Conservation (phyloP, 176 grass and related monocot species). For the Ensete glaucum region DNA sequence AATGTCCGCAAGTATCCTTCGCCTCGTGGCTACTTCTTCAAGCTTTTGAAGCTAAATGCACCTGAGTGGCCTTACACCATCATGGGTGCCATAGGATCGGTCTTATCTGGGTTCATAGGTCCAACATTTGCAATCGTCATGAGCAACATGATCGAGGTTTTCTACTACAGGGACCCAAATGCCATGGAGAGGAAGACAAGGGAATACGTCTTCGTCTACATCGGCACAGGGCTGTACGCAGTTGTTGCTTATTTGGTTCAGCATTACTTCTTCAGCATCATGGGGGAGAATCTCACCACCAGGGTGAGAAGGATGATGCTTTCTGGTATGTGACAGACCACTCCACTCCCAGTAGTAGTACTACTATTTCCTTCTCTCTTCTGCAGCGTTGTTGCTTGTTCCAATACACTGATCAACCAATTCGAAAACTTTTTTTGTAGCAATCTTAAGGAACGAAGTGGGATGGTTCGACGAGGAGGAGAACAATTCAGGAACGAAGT, state of each 20-base stretch:
- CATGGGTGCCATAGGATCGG: constrained; percentile 50
- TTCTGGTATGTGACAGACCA: constrained; percentile 23
- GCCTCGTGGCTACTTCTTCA: constrained; percentile 58
- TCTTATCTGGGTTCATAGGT: constrained; percentile 64
- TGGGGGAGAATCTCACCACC: constrained; percentile 72
- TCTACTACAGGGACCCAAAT: constrained; percentile 55
- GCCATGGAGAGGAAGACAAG: constrained; percentile 80
- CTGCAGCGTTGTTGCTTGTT: not conserved
- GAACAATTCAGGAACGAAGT: constrained; percentile 78
- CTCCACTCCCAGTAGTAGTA: too few species aligned
- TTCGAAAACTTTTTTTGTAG: constrained; percentile 16
- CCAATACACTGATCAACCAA: not conserved
- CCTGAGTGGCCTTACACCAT: constrained; percentile 74
- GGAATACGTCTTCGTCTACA: constrained; percentile 71
- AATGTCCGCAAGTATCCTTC: constrained; percentile 58
- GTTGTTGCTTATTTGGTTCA: constrained; percentile 61
- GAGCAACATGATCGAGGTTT: constrained; percentile 83
- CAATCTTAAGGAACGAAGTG: constrained; percentile 65
- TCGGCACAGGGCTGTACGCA: constrained; percentile 56
- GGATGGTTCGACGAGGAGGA: constrained; percentile 79
- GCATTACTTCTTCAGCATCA: constrained; percentile 90
- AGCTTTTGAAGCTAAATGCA: constrained; percentile 62
- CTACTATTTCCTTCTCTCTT: not conserved
- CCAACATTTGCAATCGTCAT: constrained; percentile 76
- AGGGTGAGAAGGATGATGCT: constrained; percentile 81